A percentile compares a stretch with the other conserved stretches of the same genome.
These are phyloP conservation scores for Cantharellus cinnabarinus DNA, from an alignment of 768 basidiomycete genomes.

Conservation along the genomic window DNA sequence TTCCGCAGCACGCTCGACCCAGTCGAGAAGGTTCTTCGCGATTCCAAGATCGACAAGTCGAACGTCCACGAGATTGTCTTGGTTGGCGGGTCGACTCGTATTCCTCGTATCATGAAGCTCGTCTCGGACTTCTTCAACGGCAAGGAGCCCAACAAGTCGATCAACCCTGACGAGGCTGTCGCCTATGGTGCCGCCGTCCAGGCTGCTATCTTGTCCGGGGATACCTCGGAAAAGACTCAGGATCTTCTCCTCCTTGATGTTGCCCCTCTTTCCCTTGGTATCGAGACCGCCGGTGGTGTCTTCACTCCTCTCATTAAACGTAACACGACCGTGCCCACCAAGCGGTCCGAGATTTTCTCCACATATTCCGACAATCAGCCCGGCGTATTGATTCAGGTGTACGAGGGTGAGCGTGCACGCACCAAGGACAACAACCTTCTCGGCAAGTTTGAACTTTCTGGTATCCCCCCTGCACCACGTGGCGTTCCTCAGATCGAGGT, in stretches of 20 bases:
- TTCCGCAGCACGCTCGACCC: slow-evolving; percentile 26
- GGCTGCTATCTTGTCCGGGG: slow-evolving; percentile 28
- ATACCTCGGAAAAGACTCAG: slow-evolving; percentile 27
- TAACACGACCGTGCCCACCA: slow-evolving; percentile 86
- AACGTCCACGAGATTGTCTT: slow-evolving; percentile 29
- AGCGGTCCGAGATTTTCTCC: slow-evolving; percentile 96
- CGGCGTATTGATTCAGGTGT: slow-evolving; percentile 93
- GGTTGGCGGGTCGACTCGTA: slow-evolving; percentile 30
- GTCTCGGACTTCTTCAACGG: slow-evolving; percentile 45
- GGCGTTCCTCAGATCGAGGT: slow-evolving; percentile 97
- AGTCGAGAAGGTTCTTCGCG: slow-evolving; percentile 32
- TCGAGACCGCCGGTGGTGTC: slow-evolving; percentile 94
- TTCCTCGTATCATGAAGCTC: slow-evolving; percentile 37
- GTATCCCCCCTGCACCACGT: slow-evolving; percentile 90
- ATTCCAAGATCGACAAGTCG: slow-evolving; percentile 32
- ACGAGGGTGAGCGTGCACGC: slow-evolving; percentile 94
- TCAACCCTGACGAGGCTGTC: slow-evolving; percentile 42
- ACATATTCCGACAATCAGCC: slow-evolving; percentile 99
- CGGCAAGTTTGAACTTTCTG: slow-evolving; percentile 94
- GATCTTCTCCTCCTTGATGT: slow-evolving; percentile 34
- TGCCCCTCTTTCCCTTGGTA: slow-evolving; percentile 42
- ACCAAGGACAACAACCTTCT: slow-evolving; percentile 98
- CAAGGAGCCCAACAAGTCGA: slow-evolving; percentile 42
- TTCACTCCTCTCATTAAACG: slow-evolving; percentile 98
- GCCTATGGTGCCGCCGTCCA: slow-evolving; percentile 25